These are phyloP conservation scores for Colletotrichum spaethianum DNA, from an alignment of 2,329 filamentous ascomycete species.

Conservation along the genomic window DNA sequence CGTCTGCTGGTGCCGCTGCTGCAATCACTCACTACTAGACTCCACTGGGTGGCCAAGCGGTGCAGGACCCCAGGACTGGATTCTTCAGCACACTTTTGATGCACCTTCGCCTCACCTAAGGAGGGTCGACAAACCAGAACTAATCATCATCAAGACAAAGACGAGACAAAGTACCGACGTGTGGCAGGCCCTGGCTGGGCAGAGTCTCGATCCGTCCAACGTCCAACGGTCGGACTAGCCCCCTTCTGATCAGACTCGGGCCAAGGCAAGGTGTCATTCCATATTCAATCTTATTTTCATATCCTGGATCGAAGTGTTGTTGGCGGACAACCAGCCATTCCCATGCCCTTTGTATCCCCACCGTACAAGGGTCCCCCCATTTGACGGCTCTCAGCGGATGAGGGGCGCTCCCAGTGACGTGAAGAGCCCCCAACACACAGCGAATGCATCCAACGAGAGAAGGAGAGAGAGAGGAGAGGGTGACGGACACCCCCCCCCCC, in stretches of 20 bases:
- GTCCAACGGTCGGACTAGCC: neutral
- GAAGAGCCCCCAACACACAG: neutral
- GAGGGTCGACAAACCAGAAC: neutral
- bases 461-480: too few relatives aligned
- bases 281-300: neutral
- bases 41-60: neutral
- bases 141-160: neutral
- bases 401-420: neutral
- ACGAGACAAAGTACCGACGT: neutral
- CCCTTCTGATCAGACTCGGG: neutral
- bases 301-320: neutral
- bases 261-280: slow-evolving; percentile 2
- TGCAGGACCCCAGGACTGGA: neutral
- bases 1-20: neutral
- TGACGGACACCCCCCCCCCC: neutral
- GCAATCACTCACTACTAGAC: neutral
- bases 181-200: neutral
- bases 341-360: neutral
- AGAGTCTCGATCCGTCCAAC: neutral
- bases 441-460: neutral
- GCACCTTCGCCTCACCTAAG: neutral
- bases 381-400: neutral
- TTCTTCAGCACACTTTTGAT: neutral
- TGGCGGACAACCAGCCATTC: neutral
- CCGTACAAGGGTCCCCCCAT: neutral